Evolutionary conservation across 805 yeast genomes (phyloP), one percentile per base, ranked within the genome.

Genomic region (Ogataea neopini): DNA sequence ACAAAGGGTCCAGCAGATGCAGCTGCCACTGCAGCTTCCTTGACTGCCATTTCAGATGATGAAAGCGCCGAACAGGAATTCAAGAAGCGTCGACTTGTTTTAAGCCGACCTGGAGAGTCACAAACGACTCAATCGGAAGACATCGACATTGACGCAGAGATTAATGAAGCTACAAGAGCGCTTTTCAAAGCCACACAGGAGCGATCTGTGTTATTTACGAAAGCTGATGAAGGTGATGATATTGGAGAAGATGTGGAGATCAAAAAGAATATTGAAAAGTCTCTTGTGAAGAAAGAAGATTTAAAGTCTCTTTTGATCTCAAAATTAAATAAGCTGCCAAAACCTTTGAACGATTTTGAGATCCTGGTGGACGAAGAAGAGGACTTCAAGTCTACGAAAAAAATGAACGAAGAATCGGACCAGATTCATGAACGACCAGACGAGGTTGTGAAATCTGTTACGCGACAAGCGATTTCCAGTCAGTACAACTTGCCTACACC

Each of bases 311-410:
- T 40, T 22, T 44, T 40, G 51, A 52, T 15, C 14, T 34, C 48
- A 46, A 49, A 54, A 33, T 26, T 57, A 28, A 43, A 46, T 18
- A 28, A 26, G n/a, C 34, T 57, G 11, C 57, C 62, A 1, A 51
- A 47, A 17, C 63, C 64, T 2, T 29, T 50, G 38, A 76, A 77
- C 50, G 79, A 76, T 42, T 76, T 73, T 51, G 80, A 76, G 47
- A 61, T 76, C 7, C 54, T 62, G 1, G 50, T 64, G 3, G 72
- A 66, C 4, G 72, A 67, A 3, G 67, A 59, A 25, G 50, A 48
- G n/a, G 23, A 44, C 59, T 5, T 32, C 64, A 6, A 43, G 15
- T 4, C 6, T n/a, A n/a, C 8, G 28, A 36, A 10, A 36, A 20
- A 22, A 34, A 6, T 17, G n/a, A 23, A 17, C 23, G 10, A 10